phyloP scores from a whole-genome alignment of 2,329 filamentous ascomycete species.

The Ceratocystis cubensis region DNA sequence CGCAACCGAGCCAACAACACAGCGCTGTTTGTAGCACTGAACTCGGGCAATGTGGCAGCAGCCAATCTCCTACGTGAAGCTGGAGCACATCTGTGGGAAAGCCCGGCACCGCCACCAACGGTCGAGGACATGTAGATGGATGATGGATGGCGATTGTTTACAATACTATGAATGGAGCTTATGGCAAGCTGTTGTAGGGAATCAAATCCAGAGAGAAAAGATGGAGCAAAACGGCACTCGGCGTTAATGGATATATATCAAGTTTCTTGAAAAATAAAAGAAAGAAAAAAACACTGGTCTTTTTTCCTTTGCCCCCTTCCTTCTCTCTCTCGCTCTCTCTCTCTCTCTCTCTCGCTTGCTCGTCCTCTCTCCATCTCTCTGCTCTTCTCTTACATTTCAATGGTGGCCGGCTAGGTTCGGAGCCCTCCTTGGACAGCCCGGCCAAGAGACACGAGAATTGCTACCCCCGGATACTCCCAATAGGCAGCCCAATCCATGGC shows the following conservation, averaged over 20 bases:
- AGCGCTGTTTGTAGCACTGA: conserved; percentile 49
- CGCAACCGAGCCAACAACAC: conserved; percentile 54
- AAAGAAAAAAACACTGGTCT: background rate
- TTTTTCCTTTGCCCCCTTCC: background rate
- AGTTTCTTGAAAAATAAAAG: background rate
- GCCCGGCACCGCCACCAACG: conserved; percentile 24
- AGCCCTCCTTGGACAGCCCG: background rate
- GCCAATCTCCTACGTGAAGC: conserved; percentile 44
- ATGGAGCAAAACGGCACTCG: background rate
- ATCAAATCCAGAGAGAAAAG: background rate
- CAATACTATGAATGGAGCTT: background rate
- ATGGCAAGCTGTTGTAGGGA: background rate
- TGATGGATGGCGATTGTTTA: background rate
- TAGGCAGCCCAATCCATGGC: background rate
- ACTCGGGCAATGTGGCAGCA: conserved; percentile 42
- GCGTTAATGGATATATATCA: conserved; percentile 3
- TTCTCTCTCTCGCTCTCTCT: background rate
- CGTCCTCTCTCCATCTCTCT: background rate
- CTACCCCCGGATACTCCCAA: background rate
- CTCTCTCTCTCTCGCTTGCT: background rate
- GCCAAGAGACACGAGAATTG: background rate
- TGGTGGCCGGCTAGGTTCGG: background rate
- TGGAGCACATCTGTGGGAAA: conserved; percentile 47
- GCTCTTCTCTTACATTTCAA: background rate
- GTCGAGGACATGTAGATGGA: conserved; percentile 12